Evolutionary conservation across 306 rosid genomes (phyloP).

Genomic region (Vigna nakashimae): DNA sequence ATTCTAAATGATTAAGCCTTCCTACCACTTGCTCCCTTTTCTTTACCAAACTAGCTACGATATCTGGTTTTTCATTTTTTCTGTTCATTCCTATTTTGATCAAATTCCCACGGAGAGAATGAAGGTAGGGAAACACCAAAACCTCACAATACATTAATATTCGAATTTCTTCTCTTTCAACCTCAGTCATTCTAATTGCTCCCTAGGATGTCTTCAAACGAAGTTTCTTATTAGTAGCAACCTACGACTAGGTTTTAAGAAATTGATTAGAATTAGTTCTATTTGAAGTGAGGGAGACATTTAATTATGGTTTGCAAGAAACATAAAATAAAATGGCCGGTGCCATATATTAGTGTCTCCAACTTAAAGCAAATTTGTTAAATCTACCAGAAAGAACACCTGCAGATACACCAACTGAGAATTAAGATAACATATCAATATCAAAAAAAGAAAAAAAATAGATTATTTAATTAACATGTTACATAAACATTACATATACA

Average conservation of each 20-base stretch:
- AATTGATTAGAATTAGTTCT: background rate
- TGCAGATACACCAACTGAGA: background rate
- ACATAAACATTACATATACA: constrained; percentile 17
- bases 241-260: background rate
- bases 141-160: background rate
- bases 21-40: constrained; percentile 54
- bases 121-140: constrained; percentile 8
- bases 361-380: background rate
- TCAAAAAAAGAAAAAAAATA: background rate
- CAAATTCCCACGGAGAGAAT: background rate
- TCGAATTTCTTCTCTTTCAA: background rate
- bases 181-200: background rate
- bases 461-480: constrained; percentile 20
- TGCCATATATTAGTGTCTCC: background rate
- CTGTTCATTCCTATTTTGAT: background rate
- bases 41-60: constrained; percentile 50
- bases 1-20: constrained; percentile 40
- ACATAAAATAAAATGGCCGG: background rate
- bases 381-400: background rate
- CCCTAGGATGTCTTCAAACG: background rate
- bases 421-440: background rate
- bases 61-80: constrained; percentile 15
- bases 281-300: background rate
- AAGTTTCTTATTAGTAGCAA: too few relatives aligned
- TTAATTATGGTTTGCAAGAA: background rate